Evolutionary conservation across 2,329 filamentous ascomycete genomes (phyloP).

Genomic region (Diplodia sapinea): DNA sequence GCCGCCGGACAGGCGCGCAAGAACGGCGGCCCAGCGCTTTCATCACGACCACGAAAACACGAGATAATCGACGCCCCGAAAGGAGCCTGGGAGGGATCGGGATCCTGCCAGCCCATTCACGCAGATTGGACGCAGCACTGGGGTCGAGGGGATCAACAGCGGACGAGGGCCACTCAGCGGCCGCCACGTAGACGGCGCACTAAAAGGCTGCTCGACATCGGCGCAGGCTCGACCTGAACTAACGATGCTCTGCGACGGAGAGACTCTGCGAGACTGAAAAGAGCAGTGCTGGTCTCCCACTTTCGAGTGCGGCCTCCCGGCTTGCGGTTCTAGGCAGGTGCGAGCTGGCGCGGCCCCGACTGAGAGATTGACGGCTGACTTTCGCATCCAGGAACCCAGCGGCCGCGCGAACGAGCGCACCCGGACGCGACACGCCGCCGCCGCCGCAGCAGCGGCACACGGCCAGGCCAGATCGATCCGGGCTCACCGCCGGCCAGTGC

Average conservation of each 20-base stretch:
- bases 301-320: constrained; percentile 10
- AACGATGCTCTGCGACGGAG: constrained; percentile 24
- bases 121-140: constrained; percentile 36
- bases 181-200: constrained; percentile 46
- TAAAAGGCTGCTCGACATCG: constrained; percentile 30
- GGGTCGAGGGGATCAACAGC: constrained; percentile 43
- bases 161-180: constrained; percentile 50
- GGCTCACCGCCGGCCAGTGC: constrained; percentile 25
- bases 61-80: constrained; percentile 9
- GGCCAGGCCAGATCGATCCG: constrained; percentile 1
- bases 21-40: neutral
- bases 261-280: constrained; percentile 31
- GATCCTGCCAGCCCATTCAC: constrained; percentile 35
- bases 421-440: neutral
- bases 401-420: neutral
- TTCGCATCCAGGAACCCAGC: neutral
- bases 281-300: constrained; percentile 18
- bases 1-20: constrained; percentile 6
- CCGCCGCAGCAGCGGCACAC: constrained; percentile 1
- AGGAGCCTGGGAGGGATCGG: constrained; percentile 32
- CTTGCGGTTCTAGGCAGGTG: constrained; percentile 25
- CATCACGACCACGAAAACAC: constrained; percentile 17
- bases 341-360: neutral
- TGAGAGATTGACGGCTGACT: constrained; percentile 5
- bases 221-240: constrained; percentile 31